These are phyloP conservation scores for Trametes cingulata DNA, from an alignment of 768 basidiomycete genomes.

Conservation along the genomic window DNA sequence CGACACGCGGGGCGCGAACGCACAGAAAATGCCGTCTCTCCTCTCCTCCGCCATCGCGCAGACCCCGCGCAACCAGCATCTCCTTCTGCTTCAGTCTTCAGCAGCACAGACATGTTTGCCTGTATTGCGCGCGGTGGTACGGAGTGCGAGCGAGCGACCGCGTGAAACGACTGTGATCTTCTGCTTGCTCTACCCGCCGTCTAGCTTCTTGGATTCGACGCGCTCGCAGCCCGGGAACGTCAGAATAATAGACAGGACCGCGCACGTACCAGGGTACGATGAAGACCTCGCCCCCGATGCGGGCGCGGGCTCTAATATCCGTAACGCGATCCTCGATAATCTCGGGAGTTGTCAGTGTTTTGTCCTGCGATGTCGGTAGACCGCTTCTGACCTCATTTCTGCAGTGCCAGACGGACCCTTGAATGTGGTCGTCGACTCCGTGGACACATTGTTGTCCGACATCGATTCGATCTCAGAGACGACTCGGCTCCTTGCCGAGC, in stretches of 20 bases:
- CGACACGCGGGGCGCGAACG: neutral
- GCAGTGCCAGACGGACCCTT: constrained; percentile 49
- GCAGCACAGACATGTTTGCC: constrained; percentile 31
- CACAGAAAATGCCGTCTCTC: constrained; percentile 23
- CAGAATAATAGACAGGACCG: constrained; percentile 51
- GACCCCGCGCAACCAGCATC: constrained; percentile 20
- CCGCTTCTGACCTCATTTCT: neutral
- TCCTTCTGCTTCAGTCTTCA: constrained; percentile 31
- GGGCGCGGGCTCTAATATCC: constrained; percentile 11
- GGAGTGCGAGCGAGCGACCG: constrained; percentile 17
- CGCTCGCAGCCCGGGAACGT: constrained; percentile 30
- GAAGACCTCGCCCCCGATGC: constrained; percentile 35
- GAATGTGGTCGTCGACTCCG: constrained; percentile 69
- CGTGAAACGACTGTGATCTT: constrained; percentile 46
- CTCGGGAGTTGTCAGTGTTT: constrained; percentile 39
- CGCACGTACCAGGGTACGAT: constrained; percentile 55
- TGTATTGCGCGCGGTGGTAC: constrained; percentile 21
- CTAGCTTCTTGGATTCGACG: constrained; percentile 40
- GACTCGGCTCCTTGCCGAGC: constrained; percentile 50
- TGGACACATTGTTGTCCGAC: constrained; percentile 65
- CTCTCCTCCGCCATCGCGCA: constrained; percentile 24
- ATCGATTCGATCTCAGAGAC: constrained; percentile 53
- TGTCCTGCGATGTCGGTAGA: neutral
- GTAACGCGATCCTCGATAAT: constrained; percentile 37
- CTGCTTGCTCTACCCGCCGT: constrained; percentile 57